Evolutionary conservation across 768 basidiomycete species (phyloP), one percentile per base, ranked within the genome.

Genomic region (Russula compacta): DNA sequence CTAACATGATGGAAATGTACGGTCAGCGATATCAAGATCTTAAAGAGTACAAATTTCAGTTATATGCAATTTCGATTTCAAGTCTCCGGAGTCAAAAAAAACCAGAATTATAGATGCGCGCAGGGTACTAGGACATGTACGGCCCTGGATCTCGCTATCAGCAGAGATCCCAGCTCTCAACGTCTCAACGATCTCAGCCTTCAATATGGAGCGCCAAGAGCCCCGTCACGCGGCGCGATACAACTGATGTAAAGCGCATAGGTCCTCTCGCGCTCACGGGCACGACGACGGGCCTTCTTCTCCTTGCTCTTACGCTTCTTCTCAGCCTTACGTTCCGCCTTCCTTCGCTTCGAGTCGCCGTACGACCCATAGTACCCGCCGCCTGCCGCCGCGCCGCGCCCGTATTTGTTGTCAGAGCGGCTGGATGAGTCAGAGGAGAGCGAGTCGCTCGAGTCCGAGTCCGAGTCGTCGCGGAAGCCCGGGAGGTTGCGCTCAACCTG

Each of bases 161-260:
- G 15, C 6, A 32, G 1, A 36, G 14, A 40, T 42, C n/a, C 43
- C 50, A 47, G 17, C 43, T 48, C 35, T 46, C 38, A 21, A 52
- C 36, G 11, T 38, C 53, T 39, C 43, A 29, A 29, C 24, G 14
- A 47, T 58, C 53, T 39, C 43, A 29, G 24, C 24, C 14, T 42
- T 58, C 43, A 63, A 43, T 63, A 60, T 21, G 63, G 65, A 14
- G 61, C 64, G 1, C 53, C 64, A 40, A 64, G 29, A 21, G 59
- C 53, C 9, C 67, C 67, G 19, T 69, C 68, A 39, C 68, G 64
- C 46, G 68, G 75, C 15, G 72, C 64, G 21, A 83, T 63, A 68
- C 78, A 87, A 10, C 76, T 77, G 54, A 90, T 67, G 69, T 84
- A 89, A 40, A 91, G 71, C 2, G 81, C 67, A 69, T 87, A 91